Evolutionary conservation across 2,329 filamentous ascomycete species (phyloP).

Genomic region (Beauveria caledonica): DNA sequence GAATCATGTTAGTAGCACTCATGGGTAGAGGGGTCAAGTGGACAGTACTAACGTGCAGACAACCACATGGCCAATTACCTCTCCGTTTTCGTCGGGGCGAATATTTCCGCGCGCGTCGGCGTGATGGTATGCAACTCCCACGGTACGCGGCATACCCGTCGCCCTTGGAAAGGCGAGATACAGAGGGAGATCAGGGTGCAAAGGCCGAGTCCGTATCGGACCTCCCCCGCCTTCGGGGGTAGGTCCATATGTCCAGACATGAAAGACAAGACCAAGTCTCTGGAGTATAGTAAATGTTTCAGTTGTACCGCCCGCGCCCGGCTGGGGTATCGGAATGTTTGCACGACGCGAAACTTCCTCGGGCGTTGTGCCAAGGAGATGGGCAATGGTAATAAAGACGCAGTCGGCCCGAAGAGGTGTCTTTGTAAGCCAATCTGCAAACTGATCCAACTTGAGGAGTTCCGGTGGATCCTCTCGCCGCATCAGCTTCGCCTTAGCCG

Average conservation of each 20-base stretch:
- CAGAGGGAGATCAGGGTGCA: not conserved
- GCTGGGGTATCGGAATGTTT: not conserved
- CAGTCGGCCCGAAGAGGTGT: not conserved
- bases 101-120: not conserved
- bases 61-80: not conserved
- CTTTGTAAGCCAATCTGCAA: not conserved
- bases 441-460: not conserved
- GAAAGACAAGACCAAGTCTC: not conserved
- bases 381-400: not conserved
- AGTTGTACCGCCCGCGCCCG: not conserved
- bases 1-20: not conserved
- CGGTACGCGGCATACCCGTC: not conserved
- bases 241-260: not conserved
- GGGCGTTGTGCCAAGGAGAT: not conserved
- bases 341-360: not conserved
- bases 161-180: not conserved
- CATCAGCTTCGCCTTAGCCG: not conserved
- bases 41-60: not conserved
- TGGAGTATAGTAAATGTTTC: not conserved
- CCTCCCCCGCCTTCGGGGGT: not conserved
- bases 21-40: not conserved
- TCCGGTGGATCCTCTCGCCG: not conserved
- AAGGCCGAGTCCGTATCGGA: not conserved
- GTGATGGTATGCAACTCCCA: not conserved
- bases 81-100: not conserved